Conservation (phyloP, 2,329 filamentous ascomycete species). For the Bisporella sp. region DNA sequence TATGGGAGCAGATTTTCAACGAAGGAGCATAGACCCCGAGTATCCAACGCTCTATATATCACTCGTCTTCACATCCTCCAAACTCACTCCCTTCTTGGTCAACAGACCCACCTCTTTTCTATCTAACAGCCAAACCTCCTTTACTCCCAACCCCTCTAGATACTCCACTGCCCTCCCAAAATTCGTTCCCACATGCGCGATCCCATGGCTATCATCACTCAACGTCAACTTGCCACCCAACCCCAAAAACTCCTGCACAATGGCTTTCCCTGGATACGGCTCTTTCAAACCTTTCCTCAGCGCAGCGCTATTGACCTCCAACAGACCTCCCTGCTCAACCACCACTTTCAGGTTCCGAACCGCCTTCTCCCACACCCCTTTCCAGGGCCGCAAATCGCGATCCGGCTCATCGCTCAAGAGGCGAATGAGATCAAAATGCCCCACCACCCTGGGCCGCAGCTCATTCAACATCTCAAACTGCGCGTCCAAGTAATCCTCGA, state of each 20-base stretch:
- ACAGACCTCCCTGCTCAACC: constrained; percentile 65
- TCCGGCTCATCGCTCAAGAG: constrained; percentile 67
- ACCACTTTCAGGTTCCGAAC: constrained; percentile 68
- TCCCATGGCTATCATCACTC: constrained; percentile 90
- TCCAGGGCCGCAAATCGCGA: constrained; percentile 45
- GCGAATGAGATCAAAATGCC: constrained; percentile 89
- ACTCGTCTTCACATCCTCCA: neutral
- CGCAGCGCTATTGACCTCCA: constrained; percentile 86
- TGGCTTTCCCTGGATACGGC: constrained; percentile 75
- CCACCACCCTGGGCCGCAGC: constrained; percentile 71
- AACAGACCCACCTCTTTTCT: neutral
- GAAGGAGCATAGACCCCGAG: too few species aligned
- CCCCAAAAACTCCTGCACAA: constrained; percentile 70
- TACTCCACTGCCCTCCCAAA: constrained; percentile 67
- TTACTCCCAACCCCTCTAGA: constrained; percentile 58
- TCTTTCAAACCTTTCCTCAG: constrained; percentile 85
- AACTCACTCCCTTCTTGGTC: neutral
- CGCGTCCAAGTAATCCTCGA: constrained; percentile 79
- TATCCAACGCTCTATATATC: too few species aligned
- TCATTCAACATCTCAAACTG: constrained; percentile 74
- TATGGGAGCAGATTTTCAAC: too few species aligned
- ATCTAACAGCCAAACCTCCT: constrained; percentile 41
- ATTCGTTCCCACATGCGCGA: constrained; percentile 81
- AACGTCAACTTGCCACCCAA: constrained; percentile 79
- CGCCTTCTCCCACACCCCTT: constrained; percentile 68